Evolutionary conservation across 352 stramenopile genomes (phyloP).

Genomic region (Globisporangium abappressorium): DNA sequence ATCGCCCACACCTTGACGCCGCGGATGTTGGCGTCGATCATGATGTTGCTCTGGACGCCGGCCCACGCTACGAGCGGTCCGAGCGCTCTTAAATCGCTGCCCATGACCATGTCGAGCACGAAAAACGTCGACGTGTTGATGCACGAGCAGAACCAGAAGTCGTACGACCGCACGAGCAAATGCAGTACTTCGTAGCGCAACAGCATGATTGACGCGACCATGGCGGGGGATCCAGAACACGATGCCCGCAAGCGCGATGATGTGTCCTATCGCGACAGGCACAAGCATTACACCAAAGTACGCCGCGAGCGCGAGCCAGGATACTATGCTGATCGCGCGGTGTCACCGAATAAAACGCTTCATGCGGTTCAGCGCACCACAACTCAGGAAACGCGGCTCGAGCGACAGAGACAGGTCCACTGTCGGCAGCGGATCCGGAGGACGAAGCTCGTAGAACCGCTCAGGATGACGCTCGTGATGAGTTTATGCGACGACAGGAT

Average conservation of each 20-base stretch:
- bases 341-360: neutral
- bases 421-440: neutral
- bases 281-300: neutral
- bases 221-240: neutral
- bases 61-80: neutral
- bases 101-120: neutral
- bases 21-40: constrained; percentile 12
- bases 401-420: constrained; percentile 10
- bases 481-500: neutral
- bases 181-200: constrained; percentile 1
- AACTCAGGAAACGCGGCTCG: constrained; percentile 6
- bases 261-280: neutral
- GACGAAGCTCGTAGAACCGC: constrained; percentile 5
- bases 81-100: neutral
- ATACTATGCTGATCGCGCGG: neutral
- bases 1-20: neutral
- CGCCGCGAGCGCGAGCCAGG: neutral
- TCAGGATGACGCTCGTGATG: neutral
- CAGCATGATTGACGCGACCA: neutral
- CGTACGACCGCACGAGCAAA: neutral
- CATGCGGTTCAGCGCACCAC: neutral
- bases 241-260: neutral
- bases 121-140: neutral
- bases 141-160: constrained; percentile 15
- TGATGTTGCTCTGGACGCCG: constrained; percentile 8